A percentile compares a stretch with the other conserved stretches of the same genome.
phyloP scores from a whole-genome alignment of 1,284 basidiomycete species.

The Irpex rosettiformis region DNA sequence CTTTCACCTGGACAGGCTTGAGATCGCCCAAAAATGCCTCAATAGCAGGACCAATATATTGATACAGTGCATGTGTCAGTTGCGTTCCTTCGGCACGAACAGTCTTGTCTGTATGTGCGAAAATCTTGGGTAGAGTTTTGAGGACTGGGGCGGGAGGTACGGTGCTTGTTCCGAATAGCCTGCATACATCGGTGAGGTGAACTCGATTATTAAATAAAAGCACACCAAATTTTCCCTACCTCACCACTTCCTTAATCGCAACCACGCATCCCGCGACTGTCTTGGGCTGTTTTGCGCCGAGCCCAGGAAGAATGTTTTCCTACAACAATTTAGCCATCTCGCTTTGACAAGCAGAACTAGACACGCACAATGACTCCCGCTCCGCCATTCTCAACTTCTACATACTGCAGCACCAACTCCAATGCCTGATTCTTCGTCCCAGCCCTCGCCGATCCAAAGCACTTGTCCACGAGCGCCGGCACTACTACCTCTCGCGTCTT shows the following conservation, averaged over 20 bases:
- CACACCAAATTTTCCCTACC: conserved; percentile 35
- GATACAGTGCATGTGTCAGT: conserved; percentile 80
- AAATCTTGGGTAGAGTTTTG: conserved; percentile 89
- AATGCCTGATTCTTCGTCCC: conserved; percentile 90
- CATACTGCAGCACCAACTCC: conserved; percentile 87
- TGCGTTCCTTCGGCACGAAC: conserved; percentile 90
- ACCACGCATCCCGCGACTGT: conserved; percentile 80
- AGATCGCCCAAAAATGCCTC: conserved; percentile 88
- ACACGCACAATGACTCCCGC: conserved; percentile 83
- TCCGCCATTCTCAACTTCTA: conserved; percentile 91
- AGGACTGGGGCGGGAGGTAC: conserved; percentile 79
- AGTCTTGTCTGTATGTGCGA: conserved; percentile 93
- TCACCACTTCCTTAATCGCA: conserved; percentile 78
- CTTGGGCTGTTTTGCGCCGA: conserved; percentile 94
- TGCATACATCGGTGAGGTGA: conserved; percentile 28
- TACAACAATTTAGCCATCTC: conserved; percentile 36
- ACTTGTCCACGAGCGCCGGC: conserved; percentile 93
- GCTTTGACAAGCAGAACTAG: conserved; percentile 16
- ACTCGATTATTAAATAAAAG: neutral
- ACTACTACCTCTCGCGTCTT: conserved; percentile 81
- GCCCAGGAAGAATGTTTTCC: conserved; percentile 81
- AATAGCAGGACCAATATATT: conserved; percentile 86
- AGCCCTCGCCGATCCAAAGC: conserved; percentile 86
- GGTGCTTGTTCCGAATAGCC: conserved; percentile 80
- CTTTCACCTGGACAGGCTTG: conserved; percentile 98